Percentiles rank a stretch among this genome's conserved stretches.
These are phyloP conservation scores for Pulveroboletus sp. DNA, from an alignment of 768 basidiomycete genomes.

Conservation along the genomic window DNA sequence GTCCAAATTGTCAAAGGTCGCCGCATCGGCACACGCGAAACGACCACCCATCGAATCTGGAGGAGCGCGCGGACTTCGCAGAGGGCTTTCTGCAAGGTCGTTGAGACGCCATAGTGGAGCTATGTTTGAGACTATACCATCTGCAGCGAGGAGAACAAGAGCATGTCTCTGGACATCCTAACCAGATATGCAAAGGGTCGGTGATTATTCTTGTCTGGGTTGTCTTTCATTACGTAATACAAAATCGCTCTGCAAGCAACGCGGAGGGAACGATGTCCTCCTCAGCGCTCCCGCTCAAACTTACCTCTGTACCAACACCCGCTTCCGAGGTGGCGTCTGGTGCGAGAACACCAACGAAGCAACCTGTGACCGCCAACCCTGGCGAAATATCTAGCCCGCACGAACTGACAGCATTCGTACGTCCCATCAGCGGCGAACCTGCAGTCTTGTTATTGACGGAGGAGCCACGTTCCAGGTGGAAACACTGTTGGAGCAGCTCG, in stretches of 20 bases:
- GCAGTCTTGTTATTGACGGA: neutral
- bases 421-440: conserved; percentile 29
- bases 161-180: too few species aligned
- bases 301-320: conserved; percentile 47
- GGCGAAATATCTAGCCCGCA: conserved; percentile 87
- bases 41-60: conserved; percentile 1
- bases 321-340: conserved; percentile 20
- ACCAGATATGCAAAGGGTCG: too few species aligned
- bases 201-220: too few species aligned
- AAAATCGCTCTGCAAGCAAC: neutral
- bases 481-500: conserved; percentile 81
- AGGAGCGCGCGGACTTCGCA: neutral
- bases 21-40: conserved; percentile 23
- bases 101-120: conserved; percentile 1
- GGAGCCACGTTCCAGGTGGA: conserved; percentile 58
- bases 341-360: conserved; percentile 46
- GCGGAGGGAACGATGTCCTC: conserved; percentile 33
- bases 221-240: conserved; percentile 4
- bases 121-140: too few species aligned
- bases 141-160: too few species aligned
- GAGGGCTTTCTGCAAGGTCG: neutral
- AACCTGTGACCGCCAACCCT: conserved; percentile 31
- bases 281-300: conserved; percentile 65
- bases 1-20: conserved; percentile 13
- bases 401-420: conserved; percentile 89